A percentile compares a stretch with the other conserved stretches of the same genome.
phyloP scores from a whole-genome alignment of 2,329 filamentous ascomycete species.

The Fusarium circinatum region DNA sequence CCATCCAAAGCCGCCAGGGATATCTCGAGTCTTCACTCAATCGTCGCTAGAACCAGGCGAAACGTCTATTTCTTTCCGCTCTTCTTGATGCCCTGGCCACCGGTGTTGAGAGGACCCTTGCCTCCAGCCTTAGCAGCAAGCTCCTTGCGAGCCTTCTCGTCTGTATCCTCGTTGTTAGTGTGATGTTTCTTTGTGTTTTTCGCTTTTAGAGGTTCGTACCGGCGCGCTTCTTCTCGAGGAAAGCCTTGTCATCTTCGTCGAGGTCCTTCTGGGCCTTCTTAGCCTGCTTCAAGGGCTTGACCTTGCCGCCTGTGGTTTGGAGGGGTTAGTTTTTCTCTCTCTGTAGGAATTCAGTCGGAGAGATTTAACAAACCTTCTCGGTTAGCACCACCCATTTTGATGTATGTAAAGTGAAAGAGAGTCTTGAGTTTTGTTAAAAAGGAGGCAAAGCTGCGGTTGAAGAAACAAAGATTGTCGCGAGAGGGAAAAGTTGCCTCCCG shows the following conservation, averaged over 20 bases:
- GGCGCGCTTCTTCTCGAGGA: constrained; percentile 83
- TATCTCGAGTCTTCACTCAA: constrained; percentile 3
- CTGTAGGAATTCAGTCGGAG: not conserved
- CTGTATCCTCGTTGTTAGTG: constrained; percentile 54
- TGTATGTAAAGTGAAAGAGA: constrained; percentile 17
- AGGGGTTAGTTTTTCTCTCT: constrained; percentile 34
- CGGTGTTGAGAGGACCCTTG: constrained; percentile 89
- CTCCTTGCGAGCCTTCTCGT: constrained; percentile 87
- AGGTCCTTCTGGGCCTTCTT: constrained; percentile 87
- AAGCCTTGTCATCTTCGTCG: constrained; percentile 88
- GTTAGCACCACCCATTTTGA: constrained; percentile 53
- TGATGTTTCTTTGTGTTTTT: not conserved
- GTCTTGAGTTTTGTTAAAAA: constrained; percentile 13
- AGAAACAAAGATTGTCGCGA: constrained; percentile 34
- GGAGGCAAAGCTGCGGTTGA: constrained; percentile 10
- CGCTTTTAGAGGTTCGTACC: constrained; percentile 65
- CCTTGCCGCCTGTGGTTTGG: constrained; percentile 74
- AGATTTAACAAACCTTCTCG: constrained; percentile 49
- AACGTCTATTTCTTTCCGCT: constrained; percentile 87
- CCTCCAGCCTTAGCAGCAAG: constrained; percentile 83
- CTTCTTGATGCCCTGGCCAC: constrained; percentile 94
- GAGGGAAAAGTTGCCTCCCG: constrained; percentile 41
- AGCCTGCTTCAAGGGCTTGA: constrained; percentile 84
- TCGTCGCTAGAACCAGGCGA: not conserved
- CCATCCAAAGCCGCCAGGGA: constrained; percentile 27